phyloP scores from a whole-genome alignment of 768 basidiomycete genomes.

The Dioszegia crocea region DNA sequence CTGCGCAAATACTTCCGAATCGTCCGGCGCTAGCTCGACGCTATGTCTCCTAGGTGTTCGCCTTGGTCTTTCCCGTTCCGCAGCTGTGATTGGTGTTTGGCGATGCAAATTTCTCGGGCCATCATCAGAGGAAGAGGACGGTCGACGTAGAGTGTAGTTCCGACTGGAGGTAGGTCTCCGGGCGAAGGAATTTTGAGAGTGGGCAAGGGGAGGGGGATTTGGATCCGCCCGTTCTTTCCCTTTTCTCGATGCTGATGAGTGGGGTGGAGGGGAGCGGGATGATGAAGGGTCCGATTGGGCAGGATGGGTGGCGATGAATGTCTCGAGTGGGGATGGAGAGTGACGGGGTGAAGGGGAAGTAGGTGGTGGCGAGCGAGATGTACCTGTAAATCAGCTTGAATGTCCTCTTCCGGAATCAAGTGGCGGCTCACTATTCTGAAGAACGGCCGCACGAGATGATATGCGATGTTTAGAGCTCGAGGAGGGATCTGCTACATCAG shows the following conservation, averaged over 20 bases:
- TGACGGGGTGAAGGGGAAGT: constrained; percentile 10
- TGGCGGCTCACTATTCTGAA: constrained; percentile 27
- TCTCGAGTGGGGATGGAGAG: constrained; percentile 16
- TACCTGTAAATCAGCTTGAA: background rate
- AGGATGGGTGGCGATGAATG: constrained; percentile 26
- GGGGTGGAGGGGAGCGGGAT: background rate
- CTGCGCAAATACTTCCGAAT: constrained; percentile 24
- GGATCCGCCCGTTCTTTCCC: constrained; percentile 29
- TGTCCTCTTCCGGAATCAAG: too few relatives aligned
- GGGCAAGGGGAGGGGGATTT: background rate
- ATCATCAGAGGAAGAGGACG: constrained; percentile 1
- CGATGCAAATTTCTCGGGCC: background rate
- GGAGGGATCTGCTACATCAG: background rate
- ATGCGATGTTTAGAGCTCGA: constrained; percentile 4
- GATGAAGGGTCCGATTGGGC: background rate
- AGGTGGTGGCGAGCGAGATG: constrained; percentile 9
- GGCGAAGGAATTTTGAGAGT: background rate
- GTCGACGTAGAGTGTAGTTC: background rate
- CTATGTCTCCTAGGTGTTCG: constrained; percentile 24
- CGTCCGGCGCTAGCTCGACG: constrained; percentile 34
- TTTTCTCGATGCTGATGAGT: constrained; percentile 24
- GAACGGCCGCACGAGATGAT: constrained; percentile 17
- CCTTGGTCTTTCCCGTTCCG: background rate
- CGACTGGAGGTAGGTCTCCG: background rate
- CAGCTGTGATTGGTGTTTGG: background rate